These are phyloP conservation scores for Lactarius deliciosus DNA, from an alignment of 768 basidiomycete species.

Conservation along the genomic window DNA sequence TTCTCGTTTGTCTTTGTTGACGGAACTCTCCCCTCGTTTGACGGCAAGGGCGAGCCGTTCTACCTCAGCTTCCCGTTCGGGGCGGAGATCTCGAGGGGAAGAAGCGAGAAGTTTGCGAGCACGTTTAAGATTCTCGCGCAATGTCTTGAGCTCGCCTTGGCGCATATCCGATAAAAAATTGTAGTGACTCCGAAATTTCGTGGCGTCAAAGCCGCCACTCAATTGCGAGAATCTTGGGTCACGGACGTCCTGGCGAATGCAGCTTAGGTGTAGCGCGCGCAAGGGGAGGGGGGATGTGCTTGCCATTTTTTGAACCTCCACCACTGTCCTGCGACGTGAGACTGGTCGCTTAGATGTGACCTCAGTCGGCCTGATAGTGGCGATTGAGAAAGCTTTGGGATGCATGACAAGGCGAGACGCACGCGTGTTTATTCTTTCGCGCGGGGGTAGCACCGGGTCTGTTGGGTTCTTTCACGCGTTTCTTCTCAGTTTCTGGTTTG, in stretches of 20 bases:
- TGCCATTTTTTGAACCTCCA: slow-evolving; percentile 67
- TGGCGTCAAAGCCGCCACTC: slow-evolving; percentile 62
- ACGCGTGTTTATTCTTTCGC: slow-evolving; percentile 86
- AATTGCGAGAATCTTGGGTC: slow-evolving; percentile 85
- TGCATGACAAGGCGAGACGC: slow-evolving; percentile 37
- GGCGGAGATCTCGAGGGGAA: slow-evolving; percentile 59
- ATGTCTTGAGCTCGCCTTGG: slow-evolving; percentile 57
- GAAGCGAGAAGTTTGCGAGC: slow-evolving; percentile 63
- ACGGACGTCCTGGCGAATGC: slow-evolving; percentile 58
- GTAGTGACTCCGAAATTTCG: slow-evolving; percentile 70
- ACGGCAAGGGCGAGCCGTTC: slow-evolving; percentile 67
- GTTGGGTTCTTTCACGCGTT: slow-evolving; percentile 39
- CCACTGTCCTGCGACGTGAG: slow-evolving; percentile 63
- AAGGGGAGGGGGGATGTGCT: slow-evolving; percentile 31
- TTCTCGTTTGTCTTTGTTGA: slow-evolving; percentile 70
- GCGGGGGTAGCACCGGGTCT: slow-evolving; percentile 41
- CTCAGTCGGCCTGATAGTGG: slow-evolving; percentile 63
- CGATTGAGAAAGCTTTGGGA: slow-evolving; percentile 4
- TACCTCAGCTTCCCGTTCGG: slow-evolving; percentile 67
- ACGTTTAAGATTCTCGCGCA: slow-evolving; percentile 64
- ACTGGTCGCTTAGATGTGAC: slow-evolving; percentile 85
- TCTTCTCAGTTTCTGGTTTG: not conserved
- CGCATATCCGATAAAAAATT: slow-evolving; percentile 70
- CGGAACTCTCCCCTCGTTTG: slow-evolving; percentile 72
- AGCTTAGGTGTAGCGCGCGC: not conserved